Conservation (phyloP, 2,329 filamentous ascomycete genomes). For the Zasmidium angulare region DNA sequence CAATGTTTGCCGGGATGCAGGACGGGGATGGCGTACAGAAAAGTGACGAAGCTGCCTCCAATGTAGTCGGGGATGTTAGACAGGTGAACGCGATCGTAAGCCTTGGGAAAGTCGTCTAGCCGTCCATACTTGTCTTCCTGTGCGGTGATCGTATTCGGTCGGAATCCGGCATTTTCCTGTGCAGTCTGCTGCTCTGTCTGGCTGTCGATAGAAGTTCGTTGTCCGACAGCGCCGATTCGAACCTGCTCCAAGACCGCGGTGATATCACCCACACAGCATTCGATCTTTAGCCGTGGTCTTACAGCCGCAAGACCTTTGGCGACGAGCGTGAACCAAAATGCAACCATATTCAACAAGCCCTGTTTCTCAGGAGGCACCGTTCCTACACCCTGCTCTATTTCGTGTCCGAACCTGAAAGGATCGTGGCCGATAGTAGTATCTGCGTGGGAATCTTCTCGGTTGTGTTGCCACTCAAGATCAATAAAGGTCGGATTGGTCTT, state of each 20-base stretch:
- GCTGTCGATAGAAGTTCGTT: background rate
- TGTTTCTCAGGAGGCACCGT: background rate
- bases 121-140: no score
- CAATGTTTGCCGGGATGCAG: slow-evolving; percentile 2
- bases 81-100: slow-evolving; percentile 15
- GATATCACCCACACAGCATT: slow-evolving; percentile 11
- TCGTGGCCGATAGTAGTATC: background rate
- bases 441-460: background rate
- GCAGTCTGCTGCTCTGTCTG: background rate
- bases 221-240: slow-evolving; percentile 7
- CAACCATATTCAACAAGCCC: background rate
- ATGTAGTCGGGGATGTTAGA: slow-evolving; percentile 18
- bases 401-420: slow-evolving; percentile 2
- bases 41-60: slow-evolving; percentile 8
- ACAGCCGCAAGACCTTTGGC: background rate
- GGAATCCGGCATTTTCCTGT: background rate
- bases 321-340: background rate
- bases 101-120: slow-evolving; percentile 3
- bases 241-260: slow-evolving; percentile 16
- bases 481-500: slow-evolving; percentile 13
- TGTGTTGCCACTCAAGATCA: slow-evolving; percentile 10
- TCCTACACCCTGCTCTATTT: background rate
- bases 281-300: slow-evolving; percentile 4
- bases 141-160: no score
- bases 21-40: slow-evolving; percentile 8